Conservation (phyloP, 805 yeast species). For the Ogataea saltuana region DNA sequence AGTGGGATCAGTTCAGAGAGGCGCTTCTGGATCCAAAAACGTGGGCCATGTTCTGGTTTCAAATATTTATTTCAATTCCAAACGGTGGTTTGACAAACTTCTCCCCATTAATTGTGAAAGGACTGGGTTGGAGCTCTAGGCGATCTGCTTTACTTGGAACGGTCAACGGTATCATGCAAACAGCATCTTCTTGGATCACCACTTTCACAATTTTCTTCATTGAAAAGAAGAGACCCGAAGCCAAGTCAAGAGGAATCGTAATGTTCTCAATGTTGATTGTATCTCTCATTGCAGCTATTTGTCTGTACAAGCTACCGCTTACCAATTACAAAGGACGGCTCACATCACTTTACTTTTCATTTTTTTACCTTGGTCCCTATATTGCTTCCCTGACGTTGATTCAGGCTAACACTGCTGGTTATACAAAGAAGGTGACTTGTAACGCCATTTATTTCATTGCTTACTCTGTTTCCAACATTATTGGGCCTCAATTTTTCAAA, state of each 20-base stretch:
- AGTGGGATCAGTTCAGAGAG: constrained; percentile 56
- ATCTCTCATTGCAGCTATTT: constrained; percentile 34
- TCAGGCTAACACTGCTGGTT: constrained; percentile 64
- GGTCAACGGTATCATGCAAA: constrained; percentile 38
- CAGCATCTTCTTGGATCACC: constrained; percentile 33
- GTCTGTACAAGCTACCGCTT: constrained; percentile 33
- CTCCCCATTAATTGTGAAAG: constrained; percentile 38
- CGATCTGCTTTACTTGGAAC: constrained; percentile 37
- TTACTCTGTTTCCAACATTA: constrained; percentile 66
- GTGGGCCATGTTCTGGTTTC: constrained; percentile 49
- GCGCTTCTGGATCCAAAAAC: constrained; percentile 52
- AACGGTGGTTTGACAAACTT: constrained; percentile 60
- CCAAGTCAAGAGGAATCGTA: constrained; percentile 30
- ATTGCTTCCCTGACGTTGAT: constrained; percentile 35
- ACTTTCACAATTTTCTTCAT: constrained; percentile 46
- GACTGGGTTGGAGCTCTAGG: constrained; percentile 31
- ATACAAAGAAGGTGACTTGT: constrained; percentile 67
- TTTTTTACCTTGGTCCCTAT: constrained; percentile 33
- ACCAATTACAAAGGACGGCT: constrained; percentile 25
- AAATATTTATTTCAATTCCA: constrained; percentile 50
- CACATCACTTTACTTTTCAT: constrained; percentile 25
- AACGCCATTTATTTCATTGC: constrained; percentile 61
- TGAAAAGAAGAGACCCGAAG: constrained; percentile 47
- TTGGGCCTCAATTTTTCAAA: constrained; percentile 74
- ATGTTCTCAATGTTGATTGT: constrained; percentile 29